A percentile compares a stretch with the other conserved stretches of the same genome.
Evolutionary conservation across 495 filamentous ascomycete species (phyloP).

Genomic region (Xylaria venustula): DNA sequence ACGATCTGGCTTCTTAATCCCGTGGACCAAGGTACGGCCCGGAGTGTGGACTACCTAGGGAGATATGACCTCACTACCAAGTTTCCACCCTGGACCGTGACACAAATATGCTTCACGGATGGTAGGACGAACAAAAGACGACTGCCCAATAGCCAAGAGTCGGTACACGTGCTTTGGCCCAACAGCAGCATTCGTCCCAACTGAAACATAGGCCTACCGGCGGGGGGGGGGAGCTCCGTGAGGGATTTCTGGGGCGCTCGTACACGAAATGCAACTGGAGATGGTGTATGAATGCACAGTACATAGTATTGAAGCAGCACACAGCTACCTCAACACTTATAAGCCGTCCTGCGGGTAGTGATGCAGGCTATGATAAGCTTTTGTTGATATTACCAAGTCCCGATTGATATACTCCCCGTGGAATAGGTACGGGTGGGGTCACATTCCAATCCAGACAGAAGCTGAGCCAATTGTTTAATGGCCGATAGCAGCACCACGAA

Average conservation of each 20-base stretch:
- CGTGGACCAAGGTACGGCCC: background rate
- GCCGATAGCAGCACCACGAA: background rate
- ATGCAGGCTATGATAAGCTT: slow-evolving; percentile 3
- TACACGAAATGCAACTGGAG: background rate
- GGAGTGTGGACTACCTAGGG: background rate
- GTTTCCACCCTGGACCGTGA: background rate
- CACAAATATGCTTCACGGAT: background rate
- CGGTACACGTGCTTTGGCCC: slow-evolving; percentile 8
- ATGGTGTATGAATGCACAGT: background rate
- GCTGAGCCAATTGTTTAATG: background rate
- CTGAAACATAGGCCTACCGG: background rate
- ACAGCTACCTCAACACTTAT: background rate
- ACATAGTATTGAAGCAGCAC: background rate
- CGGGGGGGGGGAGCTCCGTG: slow-evolving; percentile 2
- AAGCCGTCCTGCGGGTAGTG: background rate
- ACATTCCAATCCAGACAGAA: background rate
- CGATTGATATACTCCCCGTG: background rate
- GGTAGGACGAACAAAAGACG: background rate
- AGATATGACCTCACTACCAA: slow-evolving; percentile 1
- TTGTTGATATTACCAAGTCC: background rate
- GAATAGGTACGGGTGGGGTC: background rate
- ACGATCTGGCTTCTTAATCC: background rate
- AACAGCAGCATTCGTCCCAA: slow-evolving; percentile 10
- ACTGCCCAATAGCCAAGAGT: slow-evolving; percentile 1
- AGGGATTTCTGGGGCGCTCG: slow-evolving; percentile 12